These are phyloP conservation scores for Pezicula rhizophila DNA, from an alignment of 2,329 filamentous ascomycete genomes.

Conservation along the genomic window DNA sequence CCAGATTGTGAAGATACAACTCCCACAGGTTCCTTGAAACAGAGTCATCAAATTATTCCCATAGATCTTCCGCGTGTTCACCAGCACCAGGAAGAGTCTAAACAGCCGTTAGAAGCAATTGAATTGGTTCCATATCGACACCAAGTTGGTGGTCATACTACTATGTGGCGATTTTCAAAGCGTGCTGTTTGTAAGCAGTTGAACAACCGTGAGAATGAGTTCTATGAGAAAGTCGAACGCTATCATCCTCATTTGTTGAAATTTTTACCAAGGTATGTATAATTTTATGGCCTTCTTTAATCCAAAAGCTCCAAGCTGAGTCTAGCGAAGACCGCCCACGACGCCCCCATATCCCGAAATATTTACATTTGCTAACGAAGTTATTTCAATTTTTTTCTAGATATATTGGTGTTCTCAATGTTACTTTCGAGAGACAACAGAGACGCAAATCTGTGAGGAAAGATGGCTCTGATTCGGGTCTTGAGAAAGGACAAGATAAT, in stretches of 20 bases:
- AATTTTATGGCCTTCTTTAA: slow-evolving; percentile 9
- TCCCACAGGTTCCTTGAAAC: slow-evolving; percentile 25
- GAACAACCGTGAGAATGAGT: slow-evolving; percentile 97
- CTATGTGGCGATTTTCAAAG: slow-evolving; percentile 90
- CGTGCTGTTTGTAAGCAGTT: slow-evolving; percentile 96
- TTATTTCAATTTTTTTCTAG: slow-evolving; percentile 38
- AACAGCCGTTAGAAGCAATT: slow-evolving; percentile 72
- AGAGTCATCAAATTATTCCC: slow-evolving; percentile 31
- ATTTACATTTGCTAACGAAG: slow-evolving; percentile 13
- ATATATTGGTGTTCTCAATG: slow-evolving; percentile 95
- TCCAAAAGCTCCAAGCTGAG: slow-evolving; percentile 27
- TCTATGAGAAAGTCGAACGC: slow-evolving; percentile 93
- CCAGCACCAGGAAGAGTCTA: slow-evolving; percentile 39
- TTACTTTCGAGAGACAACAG: slow-evolving; percentile 81
- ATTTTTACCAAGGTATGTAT: slow-evolving; percentile 74
- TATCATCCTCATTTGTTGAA: slow-evolving; percentile 83
- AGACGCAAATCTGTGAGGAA: slow-evolving; percentile 56
- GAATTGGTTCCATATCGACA: slow-evolving; percentile 96
- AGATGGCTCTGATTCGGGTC: slow-evolving; percentile 37
- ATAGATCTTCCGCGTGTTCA: slow-evolving; percentile 43
- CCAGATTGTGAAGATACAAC: slow-evolving; percentile 23
- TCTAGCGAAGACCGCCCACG: slow-evolving; percentile 13
- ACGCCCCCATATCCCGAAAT: slow-evolving; percentile 1
- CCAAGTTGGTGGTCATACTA: slow-evolving; percentile 95
- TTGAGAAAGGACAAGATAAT: slow-evolving; percentile 9